Conservation (phyloP, 1,139 yeast species). For the Yamadazyma trypodendri region DNA sequence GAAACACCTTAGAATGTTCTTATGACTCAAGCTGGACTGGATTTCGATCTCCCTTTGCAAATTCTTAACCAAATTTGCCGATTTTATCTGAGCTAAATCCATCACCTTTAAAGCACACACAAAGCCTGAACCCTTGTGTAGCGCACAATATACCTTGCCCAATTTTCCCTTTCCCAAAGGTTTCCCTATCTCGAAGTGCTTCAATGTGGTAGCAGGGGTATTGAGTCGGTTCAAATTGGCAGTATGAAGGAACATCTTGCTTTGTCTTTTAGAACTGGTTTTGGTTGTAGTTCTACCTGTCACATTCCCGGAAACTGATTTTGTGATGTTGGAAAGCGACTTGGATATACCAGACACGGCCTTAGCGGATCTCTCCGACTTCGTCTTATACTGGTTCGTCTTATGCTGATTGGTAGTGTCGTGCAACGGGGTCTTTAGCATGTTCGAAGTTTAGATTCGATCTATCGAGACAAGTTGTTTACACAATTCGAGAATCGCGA, state of each 20-base stretch:
- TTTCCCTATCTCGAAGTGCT: constrained; percentile 84
- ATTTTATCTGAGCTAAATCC: constrained; percentile 76
- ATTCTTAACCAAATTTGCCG: constrained; percentile 80
- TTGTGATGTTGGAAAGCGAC: neutral
- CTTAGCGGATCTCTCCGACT: neutral
- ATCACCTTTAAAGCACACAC: constrained; percentile 89
- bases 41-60: constrained; percentile 90
- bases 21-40: constrained; percentile 74
- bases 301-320: neutral
- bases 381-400: constrained; percentile 5
- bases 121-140: constrained; percentile 71
- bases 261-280: neutral
- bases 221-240: constrained; percentile 8
- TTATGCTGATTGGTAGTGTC: constrained; percentile 9
- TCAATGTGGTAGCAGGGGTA: constrained; percentile 22
- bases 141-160: constrained; percentile 89
- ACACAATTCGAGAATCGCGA: constrained; percentile 2
- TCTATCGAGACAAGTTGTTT: neutral
- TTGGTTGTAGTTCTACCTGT: neutral
- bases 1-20: constrained; percentile 73
- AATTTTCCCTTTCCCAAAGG: constrained; percentile 91
- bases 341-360: neutral
- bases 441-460: neutral
- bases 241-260: constrained; percentile 8
- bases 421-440: constrained; percentile 7